Conservation (phyloP, 2,329 filamentous ascomycete species). For the Helicocarpus griseus region DNA sequence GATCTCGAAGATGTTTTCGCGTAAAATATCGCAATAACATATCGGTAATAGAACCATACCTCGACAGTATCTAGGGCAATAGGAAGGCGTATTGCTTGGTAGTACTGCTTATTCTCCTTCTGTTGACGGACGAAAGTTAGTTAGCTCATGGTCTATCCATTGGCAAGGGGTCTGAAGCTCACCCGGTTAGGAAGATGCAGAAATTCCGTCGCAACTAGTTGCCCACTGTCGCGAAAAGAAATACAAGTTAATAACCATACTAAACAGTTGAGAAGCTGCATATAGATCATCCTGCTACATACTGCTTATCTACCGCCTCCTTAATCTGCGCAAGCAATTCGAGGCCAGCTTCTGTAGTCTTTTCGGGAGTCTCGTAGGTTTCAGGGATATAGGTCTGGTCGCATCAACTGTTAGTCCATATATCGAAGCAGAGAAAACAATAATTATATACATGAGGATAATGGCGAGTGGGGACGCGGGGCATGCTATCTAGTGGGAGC, state of each 20-base stretch:
- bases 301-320: slow-evolving; percentile 13
- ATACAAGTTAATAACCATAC: not conserved
- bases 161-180: slow-evolving; percentile 14
- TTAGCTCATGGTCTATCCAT: not conserved
- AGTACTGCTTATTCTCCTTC: slow-evolving; percentile 61
- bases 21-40: not conserved
- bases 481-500: not conserved
- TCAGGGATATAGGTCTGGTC: slow-evolving; percentile 16
- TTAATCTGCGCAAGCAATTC: slow-evolving; percentile 13
- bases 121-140: slow-evolving; percentile 21
- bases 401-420: not conserved
- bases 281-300: not conserved
- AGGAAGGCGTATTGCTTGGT: slow-evolving; percentile 64
- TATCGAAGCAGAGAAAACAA: not conserved
- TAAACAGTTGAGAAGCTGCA: not conserved
- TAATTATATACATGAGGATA: not conserved
- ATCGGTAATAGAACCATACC: slow-evolving; percentile 25
- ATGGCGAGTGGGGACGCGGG: not conserved
- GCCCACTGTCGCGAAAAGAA: slow-evolving; percentile 44
- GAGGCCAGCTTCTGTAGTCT: slow-evolving; percentile 10
- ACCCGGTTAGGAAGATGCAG: slow-evolving; percentile 56
- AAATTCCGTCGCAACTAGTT: slow-evolving; percentile 65
- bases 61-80: slow-evolving; percentile 71
- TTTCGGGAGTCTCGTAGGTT: slow-evolving; percentile 14
- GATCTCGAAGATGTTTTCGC: not conserved